Percentiles rank a stretch among this genome's conserved stretches.
Evolutionary conservation across 1,284 basidiomycete species (phyloP).

Genomic region (Heterobasidion occidentale): DNA sequence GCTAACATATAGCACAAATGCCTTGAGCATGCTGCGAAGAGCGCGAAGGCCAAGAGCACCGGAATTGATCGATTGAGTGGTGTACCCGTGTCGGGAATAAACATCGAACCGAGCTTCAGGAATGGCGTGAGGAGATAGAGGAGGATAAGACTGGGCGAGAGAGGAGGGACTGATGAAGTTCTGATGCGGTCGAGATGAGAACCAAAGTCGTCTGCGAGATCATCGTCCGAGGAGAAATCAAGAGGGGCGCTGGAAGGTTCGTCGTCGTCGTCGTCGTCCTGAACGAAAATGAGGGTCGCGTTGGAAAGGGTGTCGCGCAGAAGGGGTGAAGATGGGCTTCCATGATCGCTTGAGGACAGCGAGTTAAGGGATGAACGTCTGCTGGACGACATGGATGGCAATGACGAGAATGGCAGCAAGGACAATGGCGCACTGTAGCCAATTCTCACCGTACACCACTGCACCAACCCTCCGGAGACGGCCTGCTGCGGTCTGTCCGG

Average conservation of each 20-base stretch:
- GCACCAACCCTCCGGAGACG: too few species aligned
- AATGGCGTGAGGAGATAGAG: constrained; percentile 62
- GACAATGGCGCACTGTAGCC: too few species aligned
- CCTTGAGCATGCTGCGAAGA: constrained; percentile 49
- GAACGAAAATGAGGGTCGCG: constrained; percentile 49
- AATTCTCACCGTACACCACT: too few species aligned
- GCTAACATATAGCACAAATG: constrained; percentile 71
- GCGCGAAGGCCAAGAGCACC: constrained; percentile 44
- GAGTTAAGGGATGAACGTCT: constrained; percentile 11
- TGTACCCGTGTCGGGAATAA: constrained; percentile 38
- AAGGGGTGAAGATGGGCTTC: constrained; percentile 7
- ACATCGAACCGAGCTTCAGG: constrained; percentile 61
- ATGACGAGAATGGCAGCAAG: too few species aligned
- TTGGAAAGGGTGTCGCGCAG: not conserved
- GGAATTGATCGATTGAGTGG: constrained; percentile 43
- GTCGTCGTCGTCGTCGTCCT: constrained; percentile 35
- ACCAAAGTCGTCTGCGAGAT: constrained; percentile 24
- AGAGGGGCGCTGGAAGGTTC: constrained; percentile 27
- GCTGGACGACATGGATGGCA: not conserved
- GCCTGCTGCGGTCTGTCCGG: too few species aligned
- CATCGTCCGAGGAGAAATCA: constrained; percentile 38
- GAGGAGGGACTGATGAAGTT: constrained; percentile 38
- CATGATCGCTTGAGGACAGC: not conserved
- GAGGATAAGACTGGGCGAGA: constrained; percentile 51
- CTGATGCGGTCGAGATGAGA: constrained; percentile 33